Percentiles rank a stretch among this genome's conserved stretches.
phyloP scores from a whole-genome alignment of 148 eudicot genomes.

The Camellia lanceoleosa region DNA sequence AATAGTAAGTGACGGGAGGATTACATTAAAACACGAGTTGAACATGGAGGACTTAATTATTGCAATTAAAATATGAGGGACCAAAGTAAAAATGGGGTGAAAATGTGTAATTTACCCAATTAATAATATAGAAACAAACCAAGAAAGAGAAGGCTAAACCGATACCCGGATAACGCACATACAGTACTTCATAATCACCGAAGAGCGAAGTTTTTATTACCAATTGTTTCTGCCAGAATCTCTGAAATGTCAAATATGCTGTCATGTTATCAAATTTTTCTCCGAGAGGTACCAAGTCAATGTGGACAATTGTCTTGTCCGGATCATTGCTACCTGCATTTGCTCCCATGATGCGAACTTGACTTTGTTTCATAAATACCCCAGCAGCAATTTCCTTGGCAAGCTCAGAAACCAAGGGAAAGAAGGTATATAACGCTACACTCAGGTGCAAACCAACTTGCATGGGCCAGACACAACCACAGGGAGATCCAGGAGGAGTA shows the following conservation, averaged over 20 bases:
- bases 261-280: slow-evolving; percentile 62
- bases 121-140: slow-evolving; percentile 8
- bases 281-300: slow-evolving; percentile 75
- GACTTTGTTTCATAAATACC: slow-evolving; percentile 58
- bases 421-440: slow-evolving; percentile 66
- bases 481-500: slow-evolving; percentile 72
- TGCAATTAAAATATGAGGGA: too few relatives aligned
- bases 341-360: slow-evolving; percentile 95
- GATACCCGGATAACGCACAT: slow-evolving; percentile 75
- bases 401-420: slow-evolving; percentile 78
- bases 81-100: too few relatives aligned
- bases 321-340: slow-evolving; percentile 59
- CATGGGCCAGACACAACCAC: slow-evolving; percentile 80
- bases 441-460: slow-evolving; percentile 77
- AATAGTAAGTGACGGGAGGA: too few relatives aligned
- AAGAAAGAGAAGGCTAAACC: slow-evolving; percentile 1
- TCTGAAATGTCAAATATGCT: slow-evolving; percentile 49
- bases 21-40: too few relatives aligned
- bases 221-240: slow-evolving; percentile 76
- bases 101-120: too few relatives aligned
- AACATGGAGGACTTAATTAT: too few relatives aligned
- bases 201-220: slow-evolving; percentile 47
- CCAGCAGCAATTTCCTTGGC: slow-evolving; percentile 70
- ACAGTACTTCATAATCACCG: slow-evolving; percentile 76
- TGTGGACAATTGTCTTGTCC: slow-evolving; percentile 65